Base-by-base conservation (phyloP, 73 alveolate genomes). In the Tetrahymena borealis region DNA sequence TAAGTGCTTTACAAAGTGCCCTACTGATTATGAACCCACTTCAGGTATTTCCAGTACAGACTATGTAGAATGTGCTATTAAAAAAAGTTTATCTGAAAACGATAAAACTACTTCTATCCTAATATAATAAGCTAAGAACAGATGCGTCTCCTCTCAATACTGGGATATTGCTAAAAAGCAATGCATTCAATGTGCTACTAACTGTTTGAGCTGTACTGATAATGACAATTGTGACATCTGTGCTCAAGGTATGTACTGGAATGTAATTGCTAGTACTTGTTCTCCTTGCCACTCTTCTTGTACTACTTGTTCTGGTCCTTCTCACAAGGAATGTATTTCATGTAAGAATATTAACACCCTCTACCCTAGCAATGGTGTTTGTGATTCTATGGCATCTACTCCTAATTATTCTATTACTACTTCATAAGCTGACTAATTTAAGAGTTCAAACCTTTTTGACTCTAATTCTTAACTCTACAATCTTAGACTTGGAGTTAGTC, bases 261-360 rank as follows among this genome's bases (percentile, higher is more conserved):
- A 60, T 60, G 11, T 24, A 60, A 60, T 7, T 5, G 10, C 85
- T 24, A 18, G 10, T n/a, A 20, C 37, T 13, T 60, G 85, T 9
- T 60, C 85, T 60, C 85, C 85, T 60, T 60, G 85, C 38, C 85
- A 60, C 85, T 60, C 85, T 20, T 60, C 85, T 60, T 60, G 85
- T 20, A 1, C 35, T 18, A 24, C 85, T 60, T 60, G 85, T 28
- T 60, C 85, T 60, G 85, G 85, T 20, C 85, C 85, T 2, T 60
- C 85, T 60, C 85, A 60, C 28, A 60, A 60, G 35, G 85, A 60
- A 20, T 60, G 85, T n/a, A 13, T 60, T 18, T 24, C n/a, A 28
- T 60, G 85, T 28, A 60, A 60, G 28, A 35, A 60, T n/a, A 60
- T 60, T 15, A 60, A 60, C n/a, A 60, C n/a, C 35, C 10, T 60